Evolutionary conservation across 352 stramenopile species (phyloP).

Genomic region (Phytophthora meadii): DNA sequence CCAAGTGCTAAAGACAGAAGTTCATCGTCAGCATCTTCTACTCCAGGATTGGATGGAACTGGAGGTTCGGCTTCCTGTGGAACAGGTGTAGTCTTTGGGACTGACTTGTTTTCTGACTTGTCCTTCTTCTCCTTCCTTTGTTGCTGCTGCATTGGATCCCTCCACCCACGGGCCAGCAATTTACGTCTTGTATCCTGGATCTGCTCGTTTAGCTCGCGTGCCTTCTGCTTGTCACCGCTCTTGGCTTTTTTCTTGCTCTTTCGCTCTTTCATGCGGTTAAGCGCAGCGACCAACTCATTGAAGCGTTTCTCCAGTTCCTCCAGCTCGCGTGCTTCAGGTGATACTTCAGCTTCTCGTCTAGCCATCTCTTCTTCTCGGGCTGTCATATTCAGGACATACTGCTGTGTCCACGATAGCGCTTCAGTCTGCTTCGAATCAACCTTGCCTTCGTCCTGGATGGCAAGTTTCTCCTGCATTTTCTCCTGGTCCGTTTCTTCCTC

Average conservation of each 20-base stretch:
- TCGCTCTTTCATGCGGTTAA: constrained; percentile 51
- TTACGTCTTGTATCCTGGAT: constrained; percentile 50
- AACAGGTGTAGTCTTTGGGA: background rate
- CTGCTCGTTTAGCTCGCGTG: constrained; percentile 46
- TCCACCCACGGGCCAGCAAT: constrained; percentile 52
- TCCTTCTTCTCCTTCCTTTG: constrained; percentile 60
- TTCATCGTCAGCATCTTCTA: constrained; percentile 36
- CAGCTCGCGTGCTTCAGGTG: constrained; percentile 45
- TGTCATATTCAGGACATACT: constrained; percentile 72
- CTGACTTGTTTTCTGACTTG: constrained; percentile 30
- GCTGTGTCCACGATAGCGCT: constrained; percentile 78
- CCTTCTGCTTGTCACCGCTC: constrained; percentile 46
- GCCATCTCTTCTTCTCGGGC: constrained; percentile 52
- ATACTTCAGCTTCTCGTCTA: constrained; percentile 42
- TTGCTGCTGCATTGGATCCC: constrained; percentile 47
- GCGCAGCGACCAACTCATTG: constrained; percentile 36
- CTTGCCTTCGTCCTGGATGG: constrained; percentile 22
- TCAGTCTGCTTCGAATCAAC: constrained; percentile 16
- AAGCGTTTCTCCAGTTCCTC: constrained; percentile 62
- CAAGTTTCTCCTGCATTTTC: background rate
- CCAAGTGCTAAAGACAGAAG: constrained; percentile 32
- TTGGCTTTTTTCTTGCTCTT: constrained; percentile 74
- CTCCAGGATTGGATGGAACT: background rate
- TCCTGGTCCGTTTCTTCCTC: constrained; percentile 7
- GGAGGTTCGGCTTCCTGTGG: background rate